Conservation (phyloP, 805 yeast species). For the Yarrowia sp. region DNA sequence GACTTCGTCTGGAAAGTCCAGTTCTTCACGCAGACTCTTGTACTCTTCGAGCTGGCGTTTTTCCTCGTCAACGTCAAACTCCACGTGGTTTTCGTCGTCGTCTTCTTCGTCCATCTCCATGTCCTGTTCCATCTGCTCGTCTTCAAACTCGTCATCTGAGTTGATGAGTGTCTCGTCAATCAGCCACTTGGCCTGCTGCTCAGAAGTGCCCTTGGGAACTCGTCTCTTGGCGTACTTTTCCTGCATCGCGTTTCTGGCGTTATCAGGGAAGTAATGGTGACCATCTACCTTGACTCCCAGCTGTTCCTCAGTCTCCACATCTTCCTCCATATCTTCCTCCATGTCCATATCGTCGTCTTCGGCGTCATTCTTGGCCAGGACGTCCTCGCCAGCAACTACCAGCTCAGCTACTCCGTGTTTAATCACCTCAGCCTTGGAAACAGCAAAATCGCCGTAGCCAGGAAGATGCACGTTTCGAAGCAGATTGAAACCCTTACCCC, state of each 20-base stretch:
- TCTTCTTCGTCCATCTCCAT: slow-evolving; percentile 45
- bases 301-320: slow-evolving; percentile 34
- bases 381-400: not conserved
- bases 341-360: slow-evolving; percentile 28
- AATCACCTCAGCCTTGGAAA: slow-evolving; percentile 43
- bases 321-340: slow-evolving; percentile 36
- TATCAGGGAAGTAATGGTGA: slow-evolving; percentile 47
- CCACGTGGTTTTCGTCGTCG: slow-evolving; percentile 53
- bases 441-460: slow-evolving; percentile 83
- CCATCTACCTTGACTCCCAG: slow-evolving; percentile 51
- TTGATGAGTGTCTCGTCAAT: slow-evolving; percentile 45
- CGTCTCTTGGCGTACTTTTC: slow-evolving; percentile 38
- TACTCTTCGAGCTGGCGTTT: slow-evolving; percentile 67
- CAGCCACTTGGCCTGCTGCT: slow-evolving; percentile 73
- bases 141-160: slow-evolving; percentile 41
- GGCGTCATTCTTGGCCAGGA: not conserved
- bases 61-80: slow-evolving; percentile 78
- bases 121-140: slow-evolving; percentile 35
- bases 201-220: slow-evolving; percentile 69
- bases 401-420: not conserved
- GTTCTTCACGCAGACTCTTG: slow-evolving; percentile 69
- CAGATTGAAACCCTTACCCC: slow-evolving; percentile 79
- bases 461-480: slow-evolving; percentile 81
- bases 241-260: slow-evolving; percentile 34
- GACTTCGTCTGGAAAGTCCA: slow-evolving; percentile 93